phyloP scores from a whole-genome alignment of 2,329 filamentous ascomycete genomes.

The Stemphylium vesicarium region DNA sequence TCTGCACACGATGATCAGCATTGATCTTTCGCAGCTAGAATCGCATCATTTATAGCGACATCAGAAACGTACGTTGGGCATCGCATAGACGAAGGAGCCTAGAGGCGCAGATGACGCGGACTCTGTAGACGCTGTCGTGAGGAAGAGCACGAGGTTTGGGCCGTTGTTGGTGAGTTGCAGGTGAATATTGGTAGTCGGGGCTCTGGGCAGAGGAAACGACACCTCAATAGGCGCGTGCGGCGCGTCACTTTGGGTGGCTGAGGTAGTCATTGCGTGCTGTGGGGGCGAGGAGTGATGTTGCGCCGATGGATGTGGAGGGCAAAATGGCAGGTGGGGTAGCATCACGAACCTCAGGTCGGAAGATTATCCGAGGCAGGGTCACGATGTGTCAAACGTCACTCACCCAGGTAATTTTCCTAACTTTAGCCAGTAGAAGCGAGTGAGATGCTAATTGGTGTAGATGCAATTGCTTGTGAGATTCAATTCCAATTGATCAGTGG shows the following conservation, averaged over 20 bases:
- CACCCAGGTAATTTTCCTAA: too few species aligned
- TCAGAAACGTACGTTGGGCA: constrained; percentile 75
- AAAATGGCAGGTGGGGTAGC: constrained; percentile 8
- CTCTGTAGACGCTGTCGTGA: constrained; percentile 59
- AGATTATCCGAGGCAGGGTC: not conserved
- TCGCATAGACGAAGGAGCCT: constrained; percentile 91
- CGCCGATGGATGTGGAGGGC: not conserved
- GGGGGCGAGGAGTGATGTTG: constrained; percentile 4
- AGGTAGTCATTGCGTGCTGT: constrained; percentile 26
- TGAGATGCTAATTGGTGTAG: not conserved
- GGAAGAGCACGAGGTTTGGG: constrained; percentile 62
- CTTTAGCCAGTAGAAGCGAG: not conserved
- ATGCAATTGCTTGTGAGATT: too few species aligned
- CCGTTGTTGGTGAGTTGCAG: constrained; percentile 63
- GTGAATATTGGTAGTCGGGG: constrained; percentile 64
- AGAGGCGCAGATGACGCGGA: constrained; percentile 54
- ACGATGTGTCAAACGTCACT: not conserved
- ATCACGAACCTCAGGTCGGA: not conserved
- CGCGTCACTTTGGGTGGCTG: constrained; percentile 18
- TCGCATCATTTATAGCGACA: not conserved
- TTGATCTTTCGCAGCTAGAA: not conserved
- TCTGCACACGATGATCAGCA: constrained; percentile 35
- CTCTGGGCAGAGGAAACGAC: constrained; percentile 63
- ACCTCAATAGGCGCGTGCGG: constrained; percentile 57
- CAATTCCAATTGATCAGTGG: not conserved